A percentile compares a stretch with the other conserved stretches of the same genome.
Evolutionary conservation across 2,329 filamentous ascomycete genomes (phyloP).

Genomic region (Sclerotiophoma versabilis): DNA sequence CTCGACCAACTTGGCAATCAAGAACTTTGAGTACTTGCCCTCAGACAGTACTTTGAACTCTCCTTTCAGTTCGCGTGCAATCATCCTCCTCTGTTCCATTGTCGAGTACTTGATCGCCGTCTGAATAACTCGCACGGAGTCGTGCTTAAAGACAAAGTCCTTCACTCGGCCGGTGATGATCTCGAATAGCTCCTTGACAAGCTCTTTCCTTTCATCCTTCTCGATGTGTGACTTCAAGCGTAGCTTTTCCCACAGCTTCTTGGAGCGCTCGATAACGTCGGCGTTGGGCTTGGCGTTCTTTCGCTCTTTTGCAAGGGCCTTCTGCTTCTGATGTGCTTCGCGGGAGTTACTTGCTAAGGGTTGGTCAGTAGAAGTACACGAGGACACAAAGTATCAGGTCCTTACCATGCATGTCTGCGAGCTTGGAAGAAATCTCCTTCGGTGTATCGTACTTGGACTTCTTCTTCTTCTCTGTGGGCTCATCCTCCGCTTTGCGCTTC

Average conservation of each 20-base stretch:
- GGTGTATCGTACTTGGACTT: constrained; percentile 28
- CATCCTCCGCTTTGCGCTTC: constrained; percentile 29
- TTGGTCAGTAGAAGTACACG: constrained; percentile 19
- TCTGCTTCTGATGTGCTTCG: constrained; percentile 94
- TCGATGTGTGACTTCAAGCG: constrained; percentile 93
- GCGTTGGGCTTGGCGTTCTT: constrained; percentile 93
- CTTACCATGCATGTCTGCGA: constrained; percentile 41
- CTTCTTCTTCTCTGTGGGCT: constrained; percentile 34
- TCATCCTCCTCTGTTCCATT: constrained; percentile 81
- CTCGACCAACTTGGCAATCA: constrained; percentile 95
- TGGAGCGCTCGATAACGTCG: constrained; percentile 84
- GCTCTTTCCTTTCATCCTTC: constrained; percentile 81
- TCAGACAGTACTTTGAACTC: constrained; percentile 86
- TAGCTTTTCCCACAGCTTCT: constrained; percentile 96
- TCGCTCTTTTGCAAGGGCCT: constrained; percentile 83
- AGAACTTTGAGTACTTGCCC: constrained; percentile 96
- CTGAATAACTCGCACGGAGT: constrained; percentile 94
- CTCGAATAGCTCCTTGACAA: constrained; percentile 87
- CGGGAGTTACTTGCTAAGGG: constrained; percentile 71
- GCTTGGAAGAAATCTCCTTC: constrained; percentile 29
- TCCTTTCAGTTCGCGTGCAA: constrained; percentile 85
- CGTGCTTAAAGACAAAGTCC: constrained; percentile 98
- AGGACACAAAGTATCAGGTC: not conserved
- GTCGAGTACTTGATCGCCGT: constrained; percentile 96
- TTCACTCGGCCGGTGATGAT: constrained; percentile 91